These are phyloP conservation scores for Akanthomyces muscarius DNA, from an alignment of 2,329 filamentous ascomycete genomes.

Conservation along the genomic window DNA sequence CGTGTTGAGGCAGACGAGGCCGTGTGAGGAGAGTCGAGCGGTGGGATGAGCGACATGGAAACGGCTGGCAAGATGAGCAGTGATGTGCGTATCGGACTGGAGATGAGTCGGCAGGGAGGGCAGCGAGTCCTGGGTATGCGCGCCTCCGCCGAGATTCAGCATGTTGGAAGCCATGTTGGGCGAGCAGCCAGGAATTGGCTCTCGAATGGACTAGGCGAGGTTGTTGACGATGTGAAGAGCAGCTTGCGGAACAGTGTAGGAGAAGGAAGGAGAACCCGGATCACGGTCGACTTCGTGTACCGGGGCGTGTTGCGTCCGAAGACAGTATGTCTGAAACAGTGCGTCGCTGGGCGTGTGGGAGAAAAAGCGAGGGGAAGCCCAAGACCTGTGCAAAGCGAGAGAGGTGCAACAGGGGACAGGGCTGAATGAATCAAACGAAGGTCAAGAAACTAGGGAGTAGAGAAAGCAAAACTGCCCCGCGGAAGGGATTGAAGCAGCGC, in stretches of 20 bases:
- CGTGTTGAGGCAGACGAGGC: conserved; percentile 87
- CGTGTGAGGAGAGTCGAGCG: conserved; percentile 84
- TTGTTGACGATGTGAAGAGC: not conserved
- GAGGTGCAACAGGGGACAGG: conserved; percentile 2
- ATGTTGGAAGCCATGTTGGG: conserved; percentile 59
- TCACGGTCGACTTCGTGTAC: conserved; percentile 2
- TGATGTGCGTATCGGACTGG: conserved; percentile 74
- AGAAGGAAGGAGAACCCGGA: not conserved
- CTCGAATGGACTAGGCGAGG: conserved; percentile 15
- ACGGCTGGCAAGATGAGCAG: conserved; percentile 77
- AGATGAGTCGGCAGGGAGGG: conserved; percentile 81
- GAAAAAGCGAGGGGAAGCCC: conserved; percentile 7
- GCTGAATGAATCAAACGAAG: conserved; percentile 5
- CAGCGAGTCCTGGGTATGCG: conserved; percentile 79
- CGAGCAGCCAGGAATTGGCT: conserved; percentile 31
- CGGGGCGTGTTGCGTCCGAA: conserved; percentile 10
- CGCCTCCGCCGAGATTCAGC: conserved; percentile 51
- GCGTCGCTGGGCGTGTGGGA: conserved; percentile 3
- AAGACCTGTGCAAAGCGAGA: conserved; percentile 4
- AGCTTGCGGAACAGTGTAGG: not conserved
- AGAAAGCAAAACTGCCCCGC: conserved; percentile 14
- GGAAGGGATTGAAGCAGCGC: conserved; percentile 13
- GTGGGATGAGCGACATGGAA: conserved; percentile 91
- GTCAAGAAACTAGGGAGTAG: conserved; percentile 7
- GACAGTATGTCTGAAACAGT: conserved; percentile 13